Conservation (phyloP, 1,284 basidiomycete genomes). For the Ustilago loliicola region DNA sequence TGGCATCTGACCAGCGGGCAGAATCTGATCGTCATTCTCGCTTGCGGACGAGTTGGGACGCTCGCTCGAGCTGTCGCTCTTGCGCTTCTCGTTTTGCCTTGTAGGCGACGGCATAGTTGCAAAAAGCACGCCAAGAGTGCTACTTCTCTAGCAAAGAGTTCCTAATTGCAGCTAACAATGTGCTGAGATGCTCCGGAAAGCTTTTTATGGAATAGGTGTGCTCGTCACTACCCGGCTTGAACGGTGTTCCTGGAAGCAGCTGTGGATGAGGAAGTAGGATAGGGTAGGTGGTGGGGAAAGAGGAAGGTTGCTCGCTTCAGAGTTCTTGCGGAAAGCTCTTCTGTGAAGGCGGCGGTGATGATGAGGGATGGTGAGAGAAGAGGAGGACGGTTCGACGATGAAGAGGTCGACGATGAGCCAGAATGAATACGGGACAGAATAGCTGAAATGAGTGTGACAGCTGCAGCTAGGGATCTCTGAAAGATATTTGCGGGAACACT, state of each 20-base stretch:
- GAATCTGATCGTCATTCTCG: slow-evolving; percentile 35
- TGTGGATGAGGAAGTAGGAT: not conserved
- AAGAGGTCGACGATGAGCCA: not conserved
- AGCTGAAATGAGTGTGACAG: not conserved
- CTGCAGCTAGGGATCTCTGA: not conserved
- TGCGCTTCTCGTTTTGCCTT: slow-evolving; percentile 20
- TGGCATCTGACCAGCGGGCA: slow-evolving; percentile 23
- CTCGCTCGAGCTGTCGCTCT: slow-evolving; percentile 41
- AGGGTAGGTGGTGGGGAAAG: not conserved
- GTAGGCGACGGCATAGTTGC: slow-evolving; percentile 36
- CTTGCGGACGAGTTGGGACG: slow-evolving; percentile 30
- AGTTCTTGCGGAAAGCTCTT: slow-evolving; percentile 23
- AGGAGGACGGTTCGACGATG: not conserved
- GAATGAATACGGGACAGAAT: not conserved
- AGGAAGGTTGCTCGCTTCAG: slow-evolving; percentile 19
- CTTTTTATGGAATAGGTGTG: not conserved
- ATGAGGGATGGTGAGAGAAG: slow-evolving; percentile 7
- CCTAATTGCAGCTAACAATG: not conserved
- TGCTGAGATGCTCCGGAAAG: not conserved
- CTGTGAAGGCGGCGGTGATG: slow-evolving; percentile 16
- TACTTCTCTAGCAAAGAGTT: not conserved
- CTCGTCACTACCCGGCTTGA: not conserved
- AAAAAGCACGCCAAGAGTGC: not conserved
- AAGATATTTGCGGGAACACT: not conserved
- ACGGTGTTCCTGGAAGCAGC: not conserved